A percentile compares a stretch with the other conserved stretches of the same genome.
These are phyloP conservation scores for Sarcomyxa edulis DNA, from an alignment of 768 basidiomycete species.

Conservation along the genomic window DNA sequence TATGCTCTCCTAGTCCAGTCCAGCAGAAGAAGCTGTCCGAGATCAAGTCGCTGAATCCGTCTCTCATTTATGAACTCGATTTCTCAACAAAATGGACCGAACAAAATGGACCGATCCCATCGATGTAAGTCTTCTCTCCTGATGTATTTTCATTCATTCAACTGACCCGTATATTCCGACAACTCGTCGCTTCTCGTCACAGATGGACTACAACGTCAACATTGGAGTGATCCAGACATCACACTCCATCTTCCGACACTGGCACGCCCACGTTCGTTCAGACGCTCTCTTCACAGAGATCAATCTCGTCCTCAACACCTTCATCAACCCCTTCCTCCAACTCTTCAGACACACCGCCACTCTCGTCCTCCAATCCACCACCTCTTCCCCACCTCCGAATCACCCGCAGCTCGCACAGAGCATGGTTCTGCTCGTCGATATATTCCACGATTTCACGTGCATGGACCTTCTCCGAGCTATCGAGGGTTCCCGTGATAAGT, in stretches of 20 bases:
- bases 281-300: conserved; percentile 87
- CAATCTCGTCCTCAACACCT: conserved; percentile 82
- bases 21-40: conserved; percentile 66
- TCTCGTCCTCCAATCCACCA: conserved; percentile 36
- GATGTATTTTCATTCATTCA: conserved; percentile 1
- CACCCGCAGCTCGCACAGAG: conserved; percentile 59
- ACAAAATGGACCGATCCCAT: conserved; percentile 92
- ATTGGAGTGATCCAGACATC: conserved; percentile 90
- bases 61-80: conserved; percentile 86
- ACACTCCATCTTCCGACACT: conserved; percentile 92
- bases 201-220: conserved; percentile 79
- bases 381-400: conserved; percentile 33
- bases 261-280: conserved; percentile 87
- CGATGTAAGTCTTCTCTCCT: conserved; percentile 59
- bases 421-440: conserved; percentile 74
- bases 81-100: conserved; percentile 81
- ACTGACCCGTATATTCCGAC: too few species aligned
- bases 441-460: conserved; percentile 91
- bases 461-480: conserved; percentile 94
- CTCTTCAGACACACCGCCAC: conserved; percentile 69
- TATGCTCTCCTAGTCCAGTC: conserved; percentile 80
- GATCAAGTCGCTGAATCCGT: conserved; percentile 92
- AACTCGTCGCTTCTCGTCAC: conserved; percentile 79
- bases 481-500: conserved; percentile 81
- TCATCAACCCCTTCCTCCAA: conserved; percentile 78